These are phyloP conservation scores for Debaryomycetaceae sp. DNA, from an alignment of 1,139 yeast species.

Conservation along the genomic window DNA sequence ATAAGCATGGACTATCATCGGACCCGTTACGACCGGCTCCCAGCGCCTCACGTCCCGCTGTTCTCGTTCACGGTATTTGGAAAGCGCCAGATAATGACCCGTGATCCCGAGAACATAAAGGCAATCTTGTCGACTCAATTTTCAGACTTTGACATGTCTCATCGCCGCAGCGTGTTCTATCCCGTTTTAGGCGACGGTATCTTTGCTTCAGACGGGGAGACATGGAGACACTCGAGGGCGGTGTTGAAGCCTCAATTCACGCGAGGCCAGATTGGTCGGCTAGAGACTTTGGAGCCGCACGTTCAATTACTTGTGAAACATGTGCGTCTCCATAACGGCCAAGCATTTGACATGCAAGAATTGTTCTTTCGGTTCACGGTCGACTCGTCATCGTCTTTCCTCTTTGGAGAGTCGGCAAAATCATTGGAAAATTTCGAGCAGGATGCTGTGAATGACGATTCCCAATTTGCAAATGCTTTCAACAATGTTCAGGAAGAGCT, in stretches of 20 bases:
- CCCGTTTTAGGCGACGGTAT: conserved; percentile 47
- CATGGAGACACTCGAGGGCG: conserved; percentile 50
- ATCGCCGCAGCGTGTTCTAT: conserved; percentile 50
- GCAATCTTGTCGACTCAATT: conserved; percentile 35
- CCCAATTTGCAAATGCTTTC: conserved; percentile 24
- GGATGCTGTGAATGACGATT: too few relatives aligned
- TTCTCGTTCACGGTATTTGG: conserved; percentile 8
- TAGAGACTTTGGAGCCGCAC: conserved; percentile 10
- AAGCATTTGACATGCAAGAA: conserved; percentile 24
- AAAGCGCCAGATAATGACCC: conserved; percentile 7
- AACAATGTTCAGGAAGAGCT: conserved; percentile 19
- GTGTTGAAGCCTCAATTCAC: conserved; percentile 52
- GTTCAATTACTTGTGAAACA: conserved; percentile 27
- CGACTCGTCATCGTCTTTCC: conserved; percentile 31
- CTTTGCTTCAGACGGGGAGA: conserved; percentile 43
- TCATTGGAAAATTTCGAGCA: conserved; percentile 22
- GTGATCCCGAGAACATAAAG: conserved; percentile 20
- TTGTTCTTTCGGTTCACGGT: conserved; percentile 27
- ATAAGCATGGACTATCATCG: conserved; percentile 5
- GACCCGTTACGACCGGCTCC: conserved; percentile 3
- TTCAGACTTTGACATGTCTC: conserved; percentile 43
- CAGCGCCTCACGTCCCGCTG: conserved; percentile 1
- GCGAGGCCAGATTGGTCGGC: conserved; percentile 44
- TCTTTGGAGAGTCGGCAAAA: conserved; percentile 25
- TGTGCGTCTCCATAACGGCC: conserved; percentile 13